Conservation (phyloP, 2,329 filamentous ascomycete genomes). For the Colletotrichum coccodes region DNA sequence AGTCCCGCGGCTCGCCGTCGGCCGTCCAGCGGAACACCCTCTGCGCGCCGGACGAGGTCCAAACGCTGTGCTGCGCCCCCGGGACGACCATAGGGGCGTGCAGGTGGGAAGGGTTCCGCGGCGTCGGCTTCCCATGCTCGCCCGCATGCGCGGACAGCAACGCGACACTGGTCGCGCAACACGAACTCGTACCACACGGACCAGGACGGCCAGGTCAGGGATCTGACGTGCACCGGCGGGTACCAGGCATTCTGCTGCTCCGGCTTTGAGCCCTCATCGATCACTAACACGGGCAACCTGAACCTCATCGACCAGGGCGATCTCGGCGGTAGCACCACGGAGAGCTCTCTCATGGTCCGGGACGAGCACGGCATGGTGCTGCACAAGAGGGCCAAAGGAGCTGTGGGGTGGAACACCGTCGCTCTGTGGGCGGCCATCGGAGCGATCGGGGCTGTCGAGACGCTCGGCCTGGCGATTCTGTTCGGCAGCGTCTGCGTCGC, state of each 20-base stretch:
- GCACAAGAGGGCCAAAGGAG: no score
- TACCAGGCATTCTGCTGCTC: background rate
- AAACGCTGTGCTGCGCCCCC: constrained; percentile 39
- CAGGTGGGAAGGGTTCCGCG: constrained; percentile 39
- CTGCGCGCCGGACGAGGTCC: background rate
- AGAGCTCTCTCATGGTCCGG: background rate
- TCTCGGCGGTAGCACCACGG: background rate
- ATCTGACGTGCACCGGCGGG: background rate
- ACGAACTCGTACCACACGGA: constrained; percentile 11
- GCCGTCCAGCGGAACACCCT: background rate
- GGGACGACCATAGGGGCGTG: constrained; percentile 37
- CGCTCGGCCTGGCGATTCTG: no score
- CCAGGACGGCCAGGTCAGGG: background rate
- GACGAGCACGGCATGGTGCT: background rate
- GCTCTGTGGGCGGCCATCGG: no score
- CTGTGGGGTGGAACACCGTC: no score
- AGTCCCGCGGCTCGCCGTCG: background rate
- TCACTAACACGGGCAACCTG: background rate
- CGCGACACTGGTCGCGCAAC: constrained; percentile 40
- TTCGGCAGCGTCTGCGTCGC: no score
- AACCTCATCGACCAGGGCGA: background rate
- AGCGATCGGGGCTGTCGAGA: no score
- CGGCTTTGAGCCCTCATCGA: background rate
- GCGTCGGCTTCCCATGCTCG: constrained; percentile 39
- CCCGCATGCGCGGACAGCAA: constrained; percentile 39